Evolutionary conservation across 179 eudicot genomes (phyloP), one percentile per base, ranked within the genome.

Genomic region (Beta lomatogona): DNA sequence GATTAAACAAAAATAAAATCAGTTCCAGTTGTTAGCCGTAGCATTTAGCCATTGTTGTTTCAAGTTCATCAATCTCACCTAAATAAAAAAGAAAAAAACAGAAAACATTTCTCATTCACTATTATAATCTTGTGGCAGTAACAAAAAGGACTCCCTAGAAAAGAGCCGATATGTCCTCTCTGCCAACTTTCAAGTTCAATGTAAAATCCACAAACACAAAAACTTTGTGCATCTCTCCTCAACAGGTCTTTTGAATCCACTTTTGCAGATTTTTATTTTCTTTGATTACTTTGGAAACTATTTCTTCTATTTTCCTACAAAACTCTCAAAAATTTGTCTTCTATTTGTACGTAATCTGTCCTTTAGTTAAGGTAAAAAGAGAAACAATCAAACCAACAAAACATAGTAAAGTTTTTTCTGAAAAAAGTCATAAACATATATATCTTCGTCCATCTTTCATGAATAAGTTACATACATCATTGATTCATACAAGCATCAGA

Each of bases 171-270:
- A 59, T 60, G 21, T 67, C 6, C 82, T 81, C 77, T 15, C 9
- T 28, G 31, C 31, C 31, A 28, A 28, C 31, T 55, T 41, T 71
- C 77, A 53, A 63, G 14, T 15, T 69, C 60, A 50, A 16, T 48
- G 79, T 77, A 69, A 79, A 75, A 25, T 64, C 9, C 25, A 71
- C 73, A 82, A 53, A 63, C 45, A 75, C 68, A 76, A 79, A 85
- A 82, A 15, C 9, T 78, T 36, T 79, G 22, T 75, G 36, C 74
- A 64, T 73, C 15, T 64, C 78, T 46, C 9, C 2, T 36, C 5
- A 59, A 73, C 72, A 31, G 58, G 13, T 71, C 68, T 84, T 76
- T 84, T 45, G 74, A 71, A 25, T 44, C 36, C 19, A 21, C 36
- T 52, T 22, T 41, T 3, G 0, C 4, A 18, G 31, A 6, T 68